Base-by-base conservation (phyloP, 2,329 filamentous ascomycete genomes). In the Chrysoporthe austroafricana region DNA sequence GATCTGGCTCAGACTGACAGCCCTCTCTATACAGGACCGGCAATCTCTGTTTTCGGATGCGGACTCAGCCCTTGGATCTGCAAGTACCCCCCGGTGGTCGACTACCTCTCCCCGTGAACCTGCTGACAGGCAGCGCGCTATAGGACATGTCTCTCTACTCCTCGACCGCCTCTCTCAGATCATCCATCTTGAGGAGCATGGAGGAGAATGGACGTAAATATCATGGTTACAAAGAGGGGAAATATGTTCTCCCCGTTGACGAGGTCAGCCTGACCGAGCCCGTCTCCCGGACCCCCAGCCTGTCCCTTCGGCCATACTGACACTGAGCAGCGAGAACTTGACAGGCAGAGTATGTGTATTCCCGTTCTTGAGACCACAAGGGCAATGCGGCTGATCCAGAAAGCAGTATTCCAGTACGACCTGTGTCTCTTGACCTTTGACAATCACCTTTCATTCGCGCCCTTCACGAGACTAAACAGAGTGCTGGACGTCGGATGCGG, bases 401-500 rank as follows among this genome's bases (percentile, higher is more conserved):
- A 32, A 42, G 32, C 50, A 76, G 75, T 75, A 56, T 76, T 78
- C 63, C 77, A 79, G 63, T 80, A 81, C 64, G 71, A 75, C 32
- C 66, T 77, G 34, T 81, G 82, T 67, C 77, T 78, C 5, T 73
- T 83, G 67, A 81, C 80, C 0, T 81, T 83, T 64, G 77, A 77
- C 61, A 81, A 81, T 52, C 77, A 77, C 54, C 77, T 84, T 11
- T 79, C 78, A 70, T 78, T 83, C 61, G 79, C 84, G 2, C 84
- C 84, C 0, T 71, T 85, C 18, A 71, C 77, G 3, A 76, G 78
- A 14, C 76, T 79, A 0, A 78, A 79, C 62, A 76, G 80, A 43
- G 79, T 81, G 26, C 74, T 85, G n/a, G 84, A 85, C 71, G 76
- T 85, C 21, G 84, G 84, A 1, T 85, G 84, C 4, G 84, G 83